These are phyloP conservation scores for Hanseniaspora hatyaiensis DNA, from an alignment of 805 yeast genomes.

Conservation along the genomic window DNA sequence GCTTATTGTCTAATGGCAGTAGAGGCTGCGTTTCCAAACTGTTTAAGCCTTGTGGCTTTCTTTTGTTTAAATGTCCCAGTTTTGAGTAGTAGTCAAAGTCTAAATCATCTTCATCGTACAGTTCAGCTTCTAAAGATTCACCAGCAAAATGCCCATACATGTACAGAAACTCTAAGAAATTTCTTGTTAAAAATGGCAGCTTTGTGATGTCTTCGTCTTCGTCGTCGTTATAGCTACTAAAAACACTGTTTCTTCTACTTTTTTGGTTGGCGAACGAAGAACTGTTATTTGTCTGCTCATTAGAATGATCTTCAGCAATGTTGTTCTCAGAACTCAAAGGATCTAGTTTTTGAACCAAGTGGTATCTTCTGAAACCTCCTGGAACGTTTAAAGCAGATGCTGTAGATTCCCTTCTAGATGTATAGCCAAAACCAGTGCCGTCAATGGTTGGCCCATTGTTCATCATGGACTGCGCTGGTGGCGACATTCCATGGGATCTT, in stretches of 20 bases:
- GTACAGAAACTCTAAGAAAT: conserved; percentile 65
- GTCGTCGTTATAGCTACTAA: conserved; percentile 18
- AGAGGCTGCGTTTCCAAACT: conserved; percentile 9
- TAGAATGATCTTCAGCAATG: no score
- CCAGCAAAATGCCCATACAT: conserved; percentile 83
- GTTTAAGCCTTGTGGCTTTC: conserved; percentile 14
- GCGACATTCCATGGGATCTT: conserved; percentile 5
- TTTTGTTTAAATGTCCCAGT: conserved; percentile 18
- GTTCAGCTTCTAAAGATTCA: conserved; percentile 63
- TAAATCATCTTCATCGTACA: conserved; percentile 22
- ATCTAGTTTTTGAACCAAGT: conserved; percentile 35
- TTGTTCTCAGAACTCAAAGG: conserved; percentile 15
- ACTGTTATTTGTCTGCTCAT: neutral
- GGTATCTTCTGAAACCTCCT: conserved; percentile 73
- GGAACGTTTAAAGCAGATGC: conserved; percentile 67
- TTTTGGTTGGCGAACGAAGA: neutral
- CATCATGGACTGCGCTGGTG: neutral
- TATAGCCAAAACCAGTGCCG: conserved; percentile 16
- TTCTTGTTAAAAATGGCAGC: conserved; percentile 48
- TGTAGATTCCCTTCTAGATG: conserved; percentile 43
- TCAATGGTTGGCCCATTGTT: conserved; percentile 10
- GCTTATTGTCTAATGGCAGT: conserved; percentile 12
- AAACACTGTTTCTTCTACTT: neutral
- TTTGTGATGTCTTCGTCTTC: conserved; percentile 23
- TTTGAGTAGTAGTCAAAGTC: conserved; percentile 24